These are phyloP conservation scores for Flaveria brownii DNA, from an alignment of 129 eudicot genomes.

Conservation along the genomic window DNA sequence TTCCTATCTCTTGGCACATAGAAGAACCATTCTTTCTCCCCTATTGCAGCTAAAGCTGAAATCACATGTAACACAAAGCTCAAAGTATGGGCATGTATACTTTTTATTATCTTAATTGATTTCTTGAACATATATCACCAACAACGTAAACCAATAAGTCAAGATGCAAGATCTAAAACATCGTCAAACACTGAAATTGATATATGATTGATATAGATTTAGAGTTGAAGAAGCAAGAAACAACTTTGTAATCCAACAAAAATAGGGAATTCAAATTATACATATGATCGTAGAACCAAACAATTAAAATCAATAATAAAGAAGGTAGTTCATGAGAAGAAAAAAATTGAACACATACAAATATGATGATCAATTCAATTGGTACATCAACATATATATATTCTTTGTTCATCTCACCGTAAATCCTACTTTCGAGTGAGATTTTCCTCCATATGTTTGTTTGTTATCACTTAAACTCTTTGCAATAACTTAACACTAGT, in stretches of 20 bases:
- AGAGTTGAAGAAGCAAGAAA: not conserved
- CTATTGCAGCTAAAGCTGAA: slow-evolving; percentile 84
- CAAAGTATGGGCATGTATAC: not conserved
- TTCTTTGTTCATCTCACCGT: not conserved
- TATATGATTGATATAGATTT: not conserved
- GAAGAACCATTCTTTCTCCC: slow-evolving; percentile 97
- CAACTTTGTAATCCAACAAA: not conserved
- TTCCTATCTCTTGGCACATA: slow-evolving; percentile 94
- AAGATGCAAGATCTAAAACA: slow-evolving; percentile 1
- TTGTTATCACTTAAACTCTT: too few species aligned
- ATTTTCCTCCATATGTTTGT: too few species aligned
- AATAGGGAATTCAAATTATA: not conserved
- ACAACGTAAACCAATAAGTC: not conserved
- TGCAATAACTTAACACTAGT: slow-evolving; percentile 7
- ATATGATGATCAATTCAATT: too few species aligned
- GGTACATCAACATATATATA: not conserved
- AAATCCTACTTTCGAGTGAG: too few species aligned
- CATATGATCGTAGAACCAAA: not conserved
- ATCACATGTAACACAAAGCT: not conserved
- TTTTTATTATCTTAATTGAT: too few species aligned
- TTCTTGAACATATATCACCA: not conserved
- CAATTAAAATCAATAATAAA: not conserved
- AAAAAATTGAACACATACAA: not conserved
- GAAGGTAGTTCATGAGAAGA: not conserved
- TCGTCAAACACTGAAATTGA: not conserved